phyloP scores from a whole-genome alignment of 2,329 filamentous ascomycete genomes.

The Fusarium marasasianum region DNA sequence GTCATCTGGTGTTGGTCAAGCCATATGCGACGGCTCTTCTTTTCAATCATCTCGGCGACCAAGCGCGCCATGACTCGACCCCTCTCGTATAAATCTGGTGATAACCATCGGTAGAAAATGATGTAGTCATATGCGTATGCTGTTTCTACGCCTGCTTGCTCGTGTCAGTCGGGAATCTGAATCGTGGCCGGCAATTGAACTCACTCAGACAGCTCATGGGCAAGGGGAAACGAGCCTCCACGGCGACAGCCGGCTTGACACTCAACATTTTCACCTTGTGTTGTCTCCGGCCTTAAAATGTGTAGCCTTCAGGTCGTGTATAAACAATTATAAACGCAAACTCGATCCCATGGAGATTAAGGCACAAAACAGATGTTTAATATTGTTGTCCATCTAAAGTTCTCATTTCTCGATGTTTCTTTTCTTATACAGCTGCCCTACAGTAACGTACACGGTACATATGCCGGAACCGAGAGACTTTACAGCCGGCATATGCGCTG shows the following conservation, averaged over 20 bases:
- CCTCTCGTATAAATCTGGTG: conserved; percentile 6
- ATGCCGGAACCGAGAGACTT: not conserved
- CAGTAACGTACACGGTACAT: not conserved
- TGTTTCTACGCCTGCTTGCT: not conserved
- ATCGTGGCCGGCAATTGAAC: not conserved
- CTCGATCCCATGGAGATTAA: not conserved
- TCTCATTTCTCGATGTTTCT: not conserved
- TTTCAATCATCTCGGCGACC: conserved; percentile 8
- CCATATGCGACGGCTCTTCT: conserved; percentile 7
- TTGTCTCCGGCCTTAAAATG: fast-evolving
- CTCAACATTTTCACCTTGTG: not conserved
- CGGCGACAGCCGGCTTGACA: not conserved
- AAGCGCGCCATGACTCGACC: conserved; percentile 21
- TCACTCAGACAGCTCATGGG: not conserved
- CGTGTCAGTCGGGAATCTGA: not conserved
- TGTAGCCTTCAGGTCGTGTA: not conserved
- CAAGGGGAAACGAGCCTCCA: not conserved
- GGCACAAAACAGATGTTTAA: not conserved
- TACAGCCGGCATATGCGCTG: not conserved
- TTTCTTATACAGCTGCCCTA: not conserved
- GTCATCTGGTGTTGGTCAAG: conserved; percentile 20
- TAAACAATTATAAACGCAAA: not conserved
- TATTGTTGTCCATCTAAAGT: not conserved
- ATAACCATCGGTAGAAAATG: conserved; percentile 17
- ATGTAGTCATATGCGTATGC: conserved; percentile 8